phyloP scores from a whole-genome alignment of 345 rosid genomes.

The Toxicodendron radicans region DNA sequence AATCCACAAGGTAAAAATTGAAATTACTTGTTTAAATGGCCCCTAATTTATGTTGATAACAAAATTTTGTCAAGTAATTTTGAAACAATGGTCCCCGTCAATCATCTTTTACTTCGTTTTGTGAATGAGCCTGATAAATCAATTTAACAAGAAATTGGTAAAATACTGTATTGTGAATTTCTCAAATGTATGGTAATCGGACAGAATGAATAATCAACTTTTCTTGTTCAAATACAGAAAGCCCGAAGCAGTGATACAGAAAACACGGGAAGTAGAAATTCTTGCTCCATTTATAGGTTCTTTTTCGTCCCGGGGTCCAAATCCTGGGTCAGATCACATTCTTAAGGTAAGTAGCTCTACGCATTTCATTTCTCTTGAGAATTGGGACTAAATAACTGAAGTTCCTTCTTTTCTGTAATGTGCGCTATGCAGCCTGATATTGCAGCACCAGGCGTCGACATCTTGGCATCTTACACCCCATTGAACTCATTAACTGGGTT shows the following conservation, averaged over 20 bases:
- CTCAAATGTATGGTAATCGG: conserved; percentile 17
- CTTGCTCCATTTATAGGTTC: conserved; percentile 83
- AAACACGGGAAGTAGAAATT: conserved; percentile 46
- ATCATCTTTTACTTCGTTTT: too few relatives aligned
- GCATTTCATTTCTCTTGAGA: background rate
- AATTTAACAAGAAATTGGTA: conserved; percentile 16
- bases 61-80: too few relatives aligned
- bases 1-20: conserved; percentile 55
- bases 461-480: conserved; percentile 75
- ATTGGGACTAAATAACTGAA: too few relatives aligned
- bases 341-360: conserved; percentile 66
- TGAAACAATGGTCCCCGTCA: conserved; percentile 25
- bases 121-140: conserved; percentile 26
- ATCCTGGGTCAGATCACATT: conserved; percentile 61
- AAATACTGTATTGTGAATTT: conserved; percentile 30
- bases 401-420: too few relatives aligned
- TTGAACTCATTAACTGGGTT: conserved; percentile 69
- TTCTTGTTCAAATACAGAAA: conserved; percentile 45
- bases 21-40: background rate
- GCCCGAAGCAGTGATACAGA: conserved; percentile 64
- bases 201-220: background rate
- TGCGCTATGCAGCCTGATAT: conserved; percentile 69
- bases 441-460: conserved; percentile 71
- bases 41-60: background rate
- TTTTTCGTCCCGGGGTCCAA: conserved; percentile 93